A percentile compares a stretch with the other conserved stretches of the same genome.
phyloP scores from a whole-genome alignment of 176 grass and related monocot genomes.

The Rhynchospora tenuis region DNA sequence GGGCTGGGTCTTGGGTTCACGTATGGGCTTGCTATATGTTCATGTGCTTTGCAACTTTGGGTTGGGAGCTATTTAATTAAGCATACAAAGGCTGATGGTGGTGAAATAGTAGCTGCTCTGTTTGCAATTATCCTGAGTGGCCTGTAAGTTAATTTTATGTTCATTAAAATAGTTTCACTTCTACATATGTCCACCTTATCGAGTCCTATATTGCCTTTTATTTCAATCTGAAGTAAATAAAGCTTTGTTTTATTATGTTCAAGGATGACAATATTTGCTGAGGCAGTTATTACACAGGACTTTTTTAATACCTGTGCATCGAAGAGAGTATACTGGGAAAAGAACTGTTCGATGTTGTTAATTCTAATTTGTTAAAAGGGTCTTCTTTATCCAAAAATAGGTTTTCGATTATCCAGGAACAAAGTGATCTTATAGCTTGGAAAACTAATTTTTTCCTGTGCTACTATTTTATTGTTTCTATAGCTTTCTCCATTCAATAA shows the following conservation, averaged over 20 bases:
- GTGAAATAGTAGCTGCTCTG: conserved; percentile 77
- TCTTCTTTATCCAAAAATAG: background rate
- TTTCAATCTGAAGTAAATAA: background rate
- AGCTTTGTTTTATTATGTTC: background rate
- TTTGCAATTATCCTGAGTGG: conserved; percentile 92
- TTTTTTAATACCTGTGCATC: background rate
- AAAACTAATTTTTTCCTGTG: background rate
- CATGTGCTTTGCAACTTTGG: conserved; percentile 98
- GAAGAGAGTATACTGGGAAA: background rate
- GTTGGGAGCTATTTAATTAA: conserved; percentile 72
- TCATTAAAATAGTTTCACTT: background rate
- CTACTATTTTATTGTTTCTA: conserved; percentile 11
- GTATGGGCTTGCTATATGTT: conserved; percentile 98
- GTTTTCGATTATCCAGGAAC: background rate
- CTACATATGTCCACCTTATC: background rate
- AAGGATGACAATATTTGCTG: background rate
- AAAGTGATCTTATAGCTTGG: background rate
- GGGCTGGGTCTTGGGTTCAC: conserved; percentile 98
- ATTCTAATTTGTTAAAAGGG: background rate
- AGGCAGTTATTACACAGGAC: background rate
- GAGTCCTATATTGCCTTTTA: background rate
- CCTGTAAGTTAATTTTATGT: conserved; percentile 54
- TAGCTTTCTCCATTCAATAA: background rate
- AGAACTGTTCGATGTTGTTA: background rate
- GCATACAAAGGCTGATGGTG: conserved; percentile 85